Conservation (phyloP, 192 early-diverging fungal genomes). For the Fimicolochytrium jonesii region DNA sequence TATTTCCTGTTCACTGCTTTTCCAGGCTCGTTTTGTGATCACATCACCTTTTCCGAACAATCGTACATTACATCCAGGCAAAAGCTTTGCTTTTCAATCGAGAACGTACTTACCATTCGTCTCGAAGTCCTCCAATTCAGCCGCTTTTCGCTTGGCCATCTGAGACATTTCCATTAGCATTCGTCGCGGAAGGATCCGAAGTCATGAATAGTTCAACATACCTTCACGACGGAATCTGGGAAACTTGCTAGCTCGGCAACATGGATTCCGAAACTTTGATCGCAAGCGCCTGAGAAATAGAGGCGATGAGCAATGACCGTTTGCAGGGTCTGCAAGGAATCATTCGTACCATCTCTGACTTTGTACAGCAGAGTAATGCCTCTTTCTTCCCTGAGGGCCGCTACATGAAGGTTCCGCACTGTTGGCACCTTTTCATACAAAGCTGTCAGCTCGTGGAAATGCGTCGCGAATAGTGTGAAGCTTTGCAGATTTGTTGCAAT, state of each 20-base stretch:
- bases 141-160: conserved; percentile 81
- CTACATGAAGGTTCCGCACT: conserved; percentile 88
- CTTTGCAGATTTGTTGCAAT: conserved; percentile 64
- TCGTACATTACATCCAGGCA: neutral
- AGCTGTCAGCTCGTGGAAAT: conserved; percentile 95
- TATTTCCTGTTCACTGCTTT: conserved; percentile 42
- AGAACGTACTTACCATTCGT: conserved; percentile 17
- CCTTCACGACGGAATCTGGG: conserved; percentile 71
- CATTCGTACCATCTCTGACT: conserved; percentile 37
- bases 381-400: conserved; percentile 51
- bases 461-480: conserved; percentile 90
- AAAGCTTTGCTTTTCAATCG: neutral
- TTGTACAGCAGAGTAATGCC: conserved; percentile 87
- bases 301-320: too few species aligned
- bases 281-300: conserved; percentile 62
- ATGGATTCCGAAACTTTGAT: conserved; percentile 98
- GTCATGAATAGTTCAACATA: too few species aligned
- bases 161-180: neutral
- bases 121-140: conserved; percentile 81
- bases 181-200: too few species aligned
- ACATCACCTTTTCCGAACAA: conserved; percentile 17
- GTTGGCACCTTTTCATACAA: conserved; percentile 63
- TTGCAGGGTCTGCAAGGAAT: conserved; percentile 13
- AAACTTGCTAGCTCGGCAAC: conserved; percentile 94
- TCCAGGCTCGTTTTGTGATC: conserved; percentile 17